A percentile compares a stretch with the other conserved stretches of the same genome.
Conservation (phyloP, 345 rosid genomes). For the Pseudoturritis turrita region DNA sequence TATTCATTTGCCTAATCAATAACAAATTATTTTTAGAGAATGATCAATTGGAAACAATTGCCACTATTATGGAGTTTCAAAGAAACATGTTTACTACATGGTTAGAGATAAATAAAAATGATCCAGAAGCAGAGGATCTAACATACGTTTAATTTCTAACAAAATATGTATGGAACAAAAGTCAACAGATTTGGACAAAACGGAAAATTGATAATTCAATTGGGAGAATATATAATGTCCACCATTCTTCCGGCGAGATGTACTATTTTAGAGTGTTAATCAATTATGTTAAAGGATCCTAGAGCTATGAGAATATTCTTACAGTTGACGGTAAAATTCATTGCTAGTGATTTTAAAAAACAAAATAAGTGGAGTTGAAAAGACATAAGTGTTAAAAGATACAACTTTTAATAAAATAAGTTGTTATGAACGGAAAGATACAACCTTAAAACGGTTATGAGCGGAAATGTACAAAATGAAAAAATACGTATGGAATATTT, state of each 20-base stretch:
- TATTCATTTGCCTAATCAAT: neutral
- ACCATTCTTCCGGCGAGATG: neutral
- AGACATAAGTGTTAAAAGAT: no score
- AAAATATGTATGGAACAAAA: neutral
- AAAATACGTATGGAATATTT: no score
- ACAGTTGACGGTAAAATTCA: neutral
- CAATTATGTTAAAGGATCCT: neutral
- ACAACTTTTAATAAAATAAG: no score
- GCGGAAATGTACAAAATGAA: no score
- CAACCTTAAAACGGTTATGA: no score
- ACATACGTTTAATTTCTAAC: neutral
- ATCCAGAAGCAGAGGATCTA: neutral
- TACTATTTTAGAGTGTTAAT: neutral
- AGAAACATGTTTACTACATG: neutral
- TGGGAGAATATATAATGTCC: neutral
- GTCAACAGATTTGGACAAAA: no score
- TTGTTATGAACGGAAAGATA: no score
- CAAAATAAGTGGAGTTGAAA: no score
- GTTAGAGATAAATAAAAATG: neutral
- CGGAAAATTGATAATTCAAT: neutral
- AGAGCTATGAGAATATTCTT: neutral
- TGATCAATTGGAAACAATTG: neutral
- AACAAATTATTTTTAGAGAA: neutral
- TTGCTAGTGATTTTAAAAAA: no score
- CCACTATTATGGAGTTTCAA: no score